Conservation (phyloP, 2,329 filamentous ascomycete species). For the Hypomyces perniciosus region DNA sequence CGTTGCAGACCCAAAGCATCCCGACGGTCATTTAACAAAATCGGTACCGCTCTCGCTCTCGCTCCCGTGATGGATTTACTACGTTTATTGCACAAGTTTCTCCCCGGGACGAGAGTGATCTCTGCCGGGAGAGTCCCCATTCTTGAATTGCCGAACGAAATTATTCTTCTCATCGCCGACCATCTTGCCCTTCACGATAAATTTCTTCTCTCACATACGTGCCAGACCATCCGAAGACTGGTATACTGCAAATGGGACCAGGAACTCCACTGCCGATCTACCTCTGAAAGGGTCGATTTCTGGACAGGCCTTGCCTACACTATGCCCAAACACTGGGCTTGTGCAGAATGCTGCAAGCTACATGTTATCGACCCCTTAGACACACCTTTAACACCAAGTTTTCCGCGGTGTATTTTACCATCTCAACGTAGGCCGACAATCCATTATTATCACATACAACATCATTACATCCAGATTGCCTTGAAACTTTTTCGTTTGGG, state of each 20-base stretch:
- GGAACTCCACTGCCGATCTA: background rate
- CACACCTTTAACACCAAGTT: background rate
- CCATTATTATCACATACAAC: background rate
- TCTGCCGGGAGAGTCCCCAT: background rate
- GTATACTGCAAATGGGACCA: background rate
- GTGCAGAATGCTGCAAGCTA: background rate
- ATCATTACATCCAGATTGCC: background rate
- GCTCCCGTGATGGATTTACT: no score
- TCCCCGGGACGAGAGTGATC: no score
- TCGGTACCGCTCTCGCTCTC: no score
- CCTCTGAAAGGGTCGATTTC: background rate
- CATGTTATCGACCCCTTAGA: background rate
- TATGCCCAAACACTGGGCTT: background rate
- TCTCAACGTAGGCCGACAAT: background rate
- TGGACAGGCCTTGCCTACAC: background rate
- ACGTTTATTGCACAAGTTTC: no score
- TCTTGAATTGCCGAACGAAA: slow-evolving; percentile 1
- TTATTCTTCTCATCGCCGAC: background rate
- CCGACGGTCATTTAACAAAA: no score
- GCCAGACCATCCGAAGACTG: slow-evolving; percentile 1
- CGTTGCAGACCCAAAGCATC: no score
- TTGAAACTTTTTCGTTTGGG: background rate
- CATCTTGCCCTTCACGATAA: background rate
- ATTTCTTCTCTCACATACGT: slow-evolving; percentile 4
- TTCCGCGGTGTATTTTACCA: background rate